Evolutionary conservation across 2,329 filamentous ascomycete species (phyloP).

Genomic region (Neonectria magnoliae): DNA sequence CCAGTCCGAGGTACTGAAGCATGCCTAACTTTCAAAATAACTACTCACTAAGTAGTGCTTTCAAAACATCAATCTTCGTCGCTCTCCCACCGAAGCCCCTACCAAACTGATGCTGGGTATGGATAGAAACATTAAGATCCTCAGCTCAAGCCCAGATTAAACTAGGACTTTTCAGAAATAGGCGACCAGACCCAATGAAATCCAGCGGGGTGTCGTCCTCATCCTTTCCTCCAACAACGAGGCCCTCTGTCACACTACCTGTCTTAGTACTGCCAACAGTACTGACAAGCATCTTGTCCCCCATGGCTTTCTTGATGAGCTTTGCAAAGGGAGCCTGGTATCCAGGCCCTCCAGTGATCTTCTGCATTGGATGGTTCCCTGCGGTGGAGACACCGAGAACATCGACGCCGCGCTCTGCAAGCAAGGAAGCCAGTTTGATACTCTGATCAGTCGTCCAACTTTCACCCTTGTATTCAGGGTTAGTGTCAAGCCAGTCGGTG

Average conservation of each 20-base stretch:
- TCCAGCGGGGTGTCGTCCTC: slow-evolving; percentile 57
- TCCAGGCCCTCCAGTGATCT: slow-evolving; percentile 66
- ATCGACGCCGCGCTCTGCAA: slow-evolving; percentile 76
- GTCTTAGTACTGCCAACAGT: slow-evolving; percentile 61
- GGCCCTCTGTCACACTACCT: slow-evolving; percentile 56
- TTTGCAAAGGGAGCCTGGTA: slow-evolving; percentile 80
- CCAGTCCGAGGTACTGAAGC: neutral
- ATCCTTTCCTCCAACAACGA: slow-evolving; percentile 51
- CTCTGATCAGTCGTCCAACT: slow-evolving; percentile 76
- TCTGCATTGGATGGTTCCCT: slow-evolving; percentile 69
- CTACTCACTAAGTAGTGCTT: neutral
- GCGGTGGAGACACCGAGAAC: slow-evolving; percentile 78
- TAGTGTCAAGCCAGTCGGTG: slow-evolving; percentile 78
- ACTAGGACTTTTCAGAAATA: slow-evolving; percentile 68
- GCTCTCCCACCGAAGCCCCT: slow-evolving; percentile 63
- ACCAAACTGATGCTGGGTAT: slow-evolving; percentile 62
- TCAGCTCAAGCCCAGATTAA: slow-evolving; percentile 66
- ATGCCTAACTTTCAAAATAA: too few relatives aligned
- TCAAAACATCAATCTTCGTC: slow-evolving; percentile 12
- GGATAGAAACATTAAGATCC: slow-evolving; percentile 58
- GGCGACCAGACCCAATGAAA: slow-evolving; percentile 59
- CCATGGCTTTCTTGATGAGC: slow-evolving; percentile 75
- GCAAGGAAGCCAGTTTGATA: slow-evolving; percentile 67
- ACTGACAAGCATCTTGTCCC: slow-evolving; percentile 62
- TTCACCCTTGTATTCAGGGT: slow-evolving; percentile 61